Evolutionary conservation across 768 basidiomycete genomes (phyloP), one percentile per base, ranked within the genome.

Genomic region (Hygrophoropsis aurantiaca): DNA sequence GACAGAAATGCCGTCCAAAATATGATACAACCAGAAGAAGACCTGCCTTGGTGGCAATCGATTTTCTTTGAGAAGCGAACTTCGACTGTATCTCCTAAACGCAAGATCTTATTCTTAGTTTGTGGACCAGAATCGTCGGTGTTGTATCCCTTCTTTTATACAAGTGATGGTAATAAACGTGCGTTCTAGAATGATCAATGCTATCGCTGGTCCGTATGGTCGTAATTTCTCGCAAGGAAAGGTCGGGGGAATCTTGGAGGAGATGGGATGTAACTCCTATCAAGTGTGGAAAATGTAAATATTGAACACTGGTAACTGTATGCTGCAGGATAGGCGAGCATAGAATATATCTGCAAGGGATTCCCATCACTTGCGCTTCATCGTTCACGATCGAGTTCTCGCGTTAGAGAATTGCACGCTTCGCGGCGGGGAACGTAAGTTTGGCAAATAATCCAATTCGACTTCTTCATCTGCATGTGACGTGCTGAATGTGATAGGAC

Each of bases 51-150:
- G 67, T 70, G 70, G 68, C 50, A 46, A 41, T 44, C 44, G 19
- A 40, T 65, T 40, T 63, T 60, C 36, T 50, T 42, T 11, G 18
- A 26, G 36, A 41, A 54, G 49, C 20, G 49, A 25, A 36, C 45
- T 9, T 34, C 47, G 16, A 19, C 42, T 1, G 36, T 33, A 21
- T 11, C 46, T 26, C 52, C 55, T 40, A 64, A 64, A 44, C 78
- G 72, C 55, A 79, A 69, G 37, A 66, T 74, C 5, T 60, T 92
- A 46, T 85, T 92, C 59, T 65, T 93, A 11, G 79, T 93, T 3
- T 93, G 87, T 64, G 90, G 90, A 21, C 91, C 90, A n/a, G 86
- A 91, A 51, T 74, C 75, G 90, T 32, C 15, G 10, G 3, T 36
- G 7, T 24, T 7, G 37, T 24, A 21, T 18, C 44, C 18, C 39